A percentile compares a stretch with the other conserved stretches of the same genome.
These are phyloP conservation scores for Prunus davidiana DNA, from an alignment of 306 rosid species.

Conservation along the genomic window DNA sequence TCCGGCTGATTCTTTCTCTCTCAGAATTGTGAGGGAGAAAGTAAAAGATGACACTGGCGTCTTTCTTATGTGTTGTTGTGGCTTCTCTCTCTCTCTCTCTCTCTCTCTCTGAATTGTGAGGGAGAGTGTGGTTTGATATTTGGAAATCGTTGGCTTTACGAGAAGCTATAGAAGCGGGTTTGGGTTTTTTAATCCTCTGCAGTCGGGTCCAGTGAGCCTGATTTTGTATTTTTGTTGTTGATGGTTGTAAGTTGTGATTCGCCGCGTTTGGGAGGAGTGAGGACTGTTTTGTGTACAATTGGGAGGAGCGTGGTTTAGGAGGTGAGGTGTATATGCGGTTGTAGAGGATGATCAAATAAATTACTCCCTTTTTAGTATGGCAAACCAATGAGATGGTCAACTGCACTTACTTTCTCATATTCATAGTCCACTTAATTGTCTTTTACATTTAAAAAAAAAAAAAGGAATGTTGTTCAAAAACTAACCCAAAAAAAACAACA, in stretches of 20 bases:
- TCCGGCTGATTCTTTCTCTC: too few species aligned
- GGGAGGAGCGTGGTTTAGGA: background rate
- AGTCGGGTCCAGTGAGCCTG: background rate
- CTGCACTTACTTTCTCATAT: too few species aligned
- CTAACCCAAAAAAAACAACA: too few species aligned
- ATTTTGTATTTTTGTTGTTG: background rate
- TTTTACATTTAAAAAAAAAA: too few species aligned
- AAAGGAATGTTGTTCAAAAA: too few species aligned
- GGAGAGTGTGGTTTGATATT: background rate
- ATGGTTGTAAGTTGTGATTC: background rate
- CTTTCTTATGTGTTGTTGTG: background rate
- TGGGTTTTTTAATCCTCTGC: background rate
- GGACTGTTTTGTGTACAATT: background rate
- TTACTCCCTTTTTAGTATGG: background rate
- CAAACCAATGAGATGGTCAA: background rate
- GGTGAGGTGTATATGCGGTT: background rate
- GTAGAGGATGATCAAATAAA: background rate
- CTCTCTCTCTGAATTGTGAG: background rate
- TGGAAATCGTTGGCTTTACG: background rate
- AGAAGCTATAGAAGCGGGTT: background rate
- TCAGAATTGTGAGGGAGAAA: background rate
- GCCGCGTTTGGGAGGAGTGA: background rate
- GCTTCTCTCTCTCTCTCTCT: background rate
- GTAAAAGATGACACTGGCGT: constrained; percentile 12
- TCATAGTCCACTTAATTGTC: too few species aligned